Conservation (phyloP, 495 filamentous ascomycete species). For the Trichoderma virens region DNA sequence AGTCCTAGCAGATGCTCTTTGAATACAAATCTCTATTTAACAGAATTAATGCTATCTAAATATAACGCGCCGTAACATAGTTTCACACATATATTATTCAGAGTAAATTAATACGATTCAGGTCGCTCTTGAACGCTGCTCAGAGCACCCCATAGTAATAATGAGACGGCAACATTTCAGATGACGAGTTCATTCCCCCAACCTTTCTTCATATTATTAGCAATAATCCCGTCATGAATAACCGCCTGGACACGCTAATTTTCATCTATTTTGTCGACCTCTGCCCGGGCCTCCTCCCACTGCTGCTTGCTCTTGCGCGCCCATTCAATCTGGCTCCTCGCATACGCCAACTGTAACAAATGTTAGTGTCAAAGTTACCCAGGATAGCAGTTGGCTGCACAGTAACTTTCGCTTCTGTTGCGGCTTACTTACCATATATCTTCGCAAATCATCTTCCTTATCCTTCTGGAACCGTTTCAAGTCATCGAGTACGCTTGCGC, state of each 20-base stretch:
- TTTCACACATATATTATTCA: not conserved
- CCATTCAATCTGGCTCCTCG: constrained; percentile 93
- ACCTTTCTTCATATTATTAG: not conserved
- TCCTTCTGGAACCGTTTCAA: constrained; percentile 85
- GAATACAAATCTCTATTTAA: not conserved
- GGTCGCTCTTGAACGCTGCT: not conserved
- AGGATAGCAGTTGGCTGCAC: not conserved
- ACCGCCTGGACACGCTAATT: constrained; percentile 16
- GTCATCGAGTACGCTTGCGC: constrained; percentile 75
- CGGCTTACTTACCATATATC: constrained; percentile 75
- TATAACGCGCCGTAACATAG: not conserved
- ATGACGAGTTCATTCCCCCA: not conserved
- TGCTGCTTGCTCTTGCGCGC: constrained; percentile 94
- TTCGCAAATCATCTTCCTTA: constrained; percentile 87
- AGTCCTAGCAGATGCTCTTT: no score
- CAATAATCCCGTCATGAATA: not conserved
- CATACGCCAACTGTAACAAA: constrained; percentile 69
- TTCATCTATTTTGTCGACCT: constrained; percentile 79
- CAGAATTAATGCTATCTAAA: not conserved
- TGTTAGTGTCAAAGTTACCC: constrained; percentile 19
- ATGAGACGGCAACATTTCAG: not conserved
- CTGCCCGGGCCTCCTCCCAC: constrained; percentile 91
- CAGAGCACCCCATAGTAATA: not conserved
- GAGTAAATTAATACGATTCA: not conserved
- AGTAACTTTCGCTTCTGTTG: not conserved